Percentiles rank a stretch among this genome's conserved stretches.
These are phyloP conservation scores for Apophysomyces trapeziformis DNA, from an alignment of 371 early-diverging fungal species.

Conservation along the genomic window DNA sequence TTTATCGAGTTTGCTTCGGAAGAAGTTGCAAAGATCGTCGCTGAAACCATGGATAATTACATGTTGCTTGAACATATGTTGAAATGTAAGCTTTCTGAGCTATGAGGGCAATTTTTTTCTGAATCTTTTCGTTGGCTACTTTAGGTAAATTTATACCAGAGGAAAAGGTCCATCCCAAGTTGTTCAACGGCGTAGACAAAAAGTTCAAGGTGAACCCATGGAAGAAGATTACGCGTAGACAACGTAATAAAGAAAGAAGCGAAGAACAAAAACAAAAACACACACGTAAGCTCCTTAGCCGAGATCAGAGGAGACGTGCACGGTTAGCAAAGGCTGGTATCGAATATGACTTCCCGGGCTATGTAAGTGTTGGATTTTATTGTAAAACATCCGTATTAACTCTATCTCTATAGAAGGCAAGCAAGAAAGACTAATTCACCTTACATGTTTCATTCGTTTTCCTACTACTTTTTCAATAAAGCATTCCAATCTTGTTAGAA, in stretches of 20 bases:
- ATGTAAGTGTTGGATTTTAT: constrained; percentile 27
- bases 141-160: constrained; percentile 59
- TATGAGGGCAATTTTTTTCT: not conserved
- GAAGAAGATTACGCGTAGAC: constrained; percentile 53
- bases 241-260: constrained; percentile 65
- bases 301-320: constrained; percentile 60
- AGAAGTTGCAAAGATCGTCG: constrained; percentile 89
- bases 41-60: constrained; percentile 97
- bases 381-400: not conserved
- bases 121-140: not conserved
- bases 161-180: constrained; percentile 70
- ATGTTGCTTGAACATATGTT: constrained; percentile 81
- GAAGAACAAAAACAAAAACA: constrained; percentile 46
- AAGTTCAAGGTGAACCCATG: constrained; percentile 64
- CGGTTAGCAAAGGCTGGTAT: constrained; percentile 70
- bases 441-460: not conserved
- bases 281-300: constrained; percentile 46
- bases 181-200: constrained; percentile 70
- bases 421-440: constrained; percentile 2
- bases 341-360: constrained; percentile 83
- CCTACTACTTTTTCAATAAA: not conserved
- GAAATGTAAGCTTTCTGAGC: constrained; percentile 64
- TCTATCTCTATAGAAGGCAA: not conserved
- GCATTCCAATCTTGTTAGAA: not conserved
- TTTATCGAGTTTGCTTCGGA: constrained; percentile 85